Percentiles rank a stretch among this genome's conserved stretches.
Conservation (phyloP, 192 early-diverging fungal genomes). For the Mortierella antarctica region DNA sequence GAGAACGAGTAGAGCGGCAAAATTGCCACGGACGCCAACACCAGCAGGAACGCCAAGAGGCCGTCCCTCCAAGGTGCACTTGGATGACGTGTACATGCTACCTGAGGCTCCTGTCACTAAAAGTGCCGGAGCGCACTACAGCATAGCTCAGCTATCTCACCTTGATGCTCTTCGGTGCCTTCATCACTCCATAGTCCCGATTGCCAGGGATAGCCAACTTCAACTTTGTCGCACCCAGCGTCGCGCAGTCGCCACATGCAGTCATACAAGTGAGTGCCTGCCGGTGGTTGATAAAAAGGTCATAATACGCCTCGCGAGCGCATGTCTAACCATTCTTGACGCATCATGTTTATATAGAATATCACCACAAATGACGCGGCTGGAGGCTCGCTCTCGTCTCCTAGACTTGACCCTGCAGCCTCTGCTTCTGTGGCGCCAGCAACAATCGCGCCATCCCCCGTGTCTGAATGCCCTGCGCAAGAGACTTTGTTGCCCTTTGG, state of each 20-base stretch:
- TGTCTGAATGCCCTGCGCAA: constrained; percentile 2
- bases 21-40: neutral
- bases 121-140: neutral
- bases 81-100: constrained; percentile 13
- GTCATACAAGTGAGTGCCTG: constrained; percentile 7
- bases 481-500: too few species aligned
- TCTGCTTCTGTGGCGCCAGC: constrained; percentile 7
- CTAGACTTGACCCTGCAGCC: neutral
- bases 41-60: constrained; percentile 16
- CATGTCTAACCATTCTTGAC: constrained; percentile 11
- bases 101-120: constrained; percentile 11
- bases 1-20: constrained; percentile 3
- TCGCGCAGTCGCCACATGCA: neutral
- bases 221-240: constrained; percentile 6
- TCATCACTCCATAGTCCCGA: constrained; percentile 19
- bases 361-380: neutral
- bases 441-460: neutral
- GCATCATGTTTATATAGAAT: constrained; percentile 1
- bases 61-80: constrained; percentile 9
- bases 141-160: neutral
- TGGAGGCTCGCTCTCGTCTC: neutral
- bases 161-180: constrained; percentile 17
- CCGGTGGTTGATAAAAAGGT: constrained; percentile 5
- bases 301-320: neutral
- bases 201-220: constrained; percentile 10